These are phyloP conservation scores for Lodderomyces pseudojiufengensis DNA, from an alignment of 1,139 yeast genomes.

Conservation along the genomic window DNA sequence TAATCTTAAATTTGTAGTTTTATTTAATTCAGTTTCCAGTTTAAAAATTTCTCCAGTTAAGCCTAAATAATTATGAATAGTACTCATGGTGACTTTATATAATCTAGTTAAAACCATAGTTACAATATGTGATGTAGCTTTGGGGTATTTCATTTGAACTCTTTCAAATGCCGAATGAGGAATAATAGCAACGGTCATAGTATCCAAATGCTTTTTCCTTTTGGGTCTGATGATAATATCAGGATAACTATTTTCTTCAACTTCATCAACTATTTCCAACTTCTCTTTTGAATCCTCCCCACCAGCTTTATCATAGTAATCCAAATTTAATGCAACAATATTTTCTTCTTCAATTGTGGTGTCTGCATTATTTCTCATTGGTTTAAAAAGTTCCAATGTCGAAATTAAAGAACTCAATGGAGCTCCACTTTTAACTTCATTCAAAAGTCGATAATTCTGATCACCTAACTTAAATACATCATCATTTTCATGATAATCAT, in stretches of 20 bases:
- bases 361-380: constrained; percentile 7
- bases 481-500: constrained; percentile 15
- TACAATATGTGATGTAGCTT: constrained; percentile 89
- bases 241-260: constrained; percentile 9
- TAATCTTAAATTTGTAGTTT: constrained; percentile 34
- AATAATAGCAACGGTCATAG: constrained; percentile 75
- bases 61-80: constrained; percentile 84
- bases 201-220: constrained; percentile 4
- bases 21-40: constrained; percentile 68
- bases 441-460: constrained; percentile 65
- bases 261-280: not conserved
- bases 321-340: constrained; percentile 10
- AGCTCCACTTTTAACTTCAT: constrained; percentile 80
- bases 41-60: constrained; percentile 77
- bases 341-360: constrained; percentile 10
- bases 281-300: not conserved
- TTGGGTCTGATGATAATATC: constrained; percentile 14
- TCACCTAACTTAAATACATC: constrained; percentile 38
- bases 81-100: constrained; percentile 86
- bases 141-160: constrained; percentile 73
- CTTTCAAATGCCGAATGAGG: constrained; percentile 80
- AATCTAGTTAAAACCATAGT: constrained; percentile 86
- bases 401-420: constrained; percentile 82
- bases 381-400: constrained; percentile 59
- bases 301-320: constrained; percentile 6